Evolutionary conservation across 345 rosid genomes (phyloP).

Genomic region (Arabis alpina): DNA sequence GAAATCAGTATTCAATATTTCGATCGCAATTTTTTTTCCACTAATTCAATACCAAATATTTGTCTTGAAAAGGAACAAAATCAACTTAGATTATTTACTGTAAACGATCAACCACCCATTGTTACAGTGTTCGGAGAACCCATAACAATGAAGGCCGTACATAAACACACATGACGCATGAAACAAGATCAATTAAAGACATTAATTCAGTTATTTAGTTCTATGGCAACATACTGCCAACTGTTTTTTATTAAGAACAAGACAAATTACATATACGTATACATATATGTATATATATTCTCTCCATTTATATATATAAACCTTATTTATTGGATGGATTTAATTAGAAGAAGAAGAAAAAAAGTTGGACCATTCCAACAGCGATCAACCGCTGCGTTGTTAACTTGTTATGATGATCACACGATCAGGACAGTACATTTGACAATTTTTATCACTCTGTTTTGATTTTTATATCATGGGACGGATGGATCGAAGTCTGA

Average conservation of each 20-base stretch:
- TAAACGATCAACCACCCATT: slow-evolving; percentile 1
- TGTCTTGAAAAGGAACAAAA: not conserved
- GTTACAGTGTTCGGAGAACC: not conserved
- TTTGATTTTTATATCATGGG: not conserved
- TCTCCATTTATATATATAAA: no score
- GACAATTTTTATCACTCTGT: not conserved
- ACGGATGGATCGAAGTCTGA: slow-evolving; percentile 13
- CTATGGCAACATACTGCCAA: slow-evolving; percentile 13
- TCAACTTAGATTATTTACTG: no score
- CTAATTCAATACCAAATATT: not conserved
- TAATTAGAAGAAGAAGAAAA: not conserved
- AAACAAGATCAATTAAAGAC: slow-evolving; percentile 12
- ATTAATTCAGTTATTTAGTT: not conserved
- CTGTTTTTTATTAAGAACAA: not conserved
- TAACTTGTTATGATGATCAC: slow-evolving; percentile 11
- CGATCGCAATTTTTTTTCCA: not conserved
- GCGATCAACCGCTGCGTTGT: slow-evolving; percentile 20
- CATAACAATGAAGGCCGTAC: not conserved
- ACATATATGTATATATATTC: not conserved
- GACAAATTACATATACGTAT: slow-evolving; percentile 4
- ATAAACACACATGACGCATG: slow-evolving; percentile 1
- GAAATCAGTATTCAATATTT: not conserved
- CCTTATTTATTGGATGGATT: not conserved
- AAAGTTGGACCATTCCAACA: slow-evolving; percentile 8
- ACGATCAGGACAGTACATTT: not conserved